phyloP scores from a whole-genome alignment of 441 rosid species.

The Croton laevigatus region DNA sequence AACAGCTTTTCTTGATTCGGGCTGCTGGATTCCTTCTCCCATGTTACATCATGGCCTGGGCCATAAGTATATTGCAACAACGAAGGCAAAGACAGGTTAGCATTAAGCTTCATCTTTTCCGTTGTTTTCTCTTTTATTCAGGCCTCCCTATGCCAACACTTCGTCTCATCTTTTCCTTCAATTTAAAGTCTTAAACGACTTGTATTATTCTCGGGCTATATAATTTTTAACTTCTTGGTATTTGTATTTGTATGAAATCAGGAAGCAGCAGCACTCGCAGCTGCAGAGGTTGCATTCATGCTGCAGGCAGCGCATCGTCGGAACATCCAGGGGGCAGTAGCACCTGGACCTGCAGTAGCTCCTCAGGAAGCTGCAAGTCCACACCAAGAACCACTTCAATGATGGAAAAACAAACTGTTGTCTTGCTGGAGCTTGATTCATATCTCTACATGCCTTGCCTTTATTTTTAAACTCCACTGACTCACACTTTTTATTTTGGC shows the following conservation, averaged over 20 bases:
- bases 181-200: background rate
- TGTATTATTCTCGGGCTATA: background rate
- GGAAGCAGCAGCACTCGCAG: constrained; percentile 94
- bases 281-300: constrained; percentile 85
- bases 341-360: constrained; percentile 51
- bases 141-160: background rate
- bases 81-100: constrained; percentile 88
- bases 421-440: constrained; percentile 13
- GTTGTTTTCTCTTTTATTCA: background rate
- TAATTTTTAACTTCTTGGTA: background rate
- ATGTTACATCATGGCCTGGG: constrained; percentile 99
- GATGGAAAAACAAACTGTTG: constrained; percentile 12
- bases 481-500: background rate
- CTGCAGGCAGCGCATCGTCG: constrained; percentile 70
- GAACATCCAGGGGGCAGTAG: constrained; percentile 63
- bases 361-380: constrained; percentile 51
- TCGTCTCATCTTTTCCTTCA: background rate
- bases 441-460: background rate
- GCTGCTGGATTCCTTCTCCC: constrained; percentile 96
- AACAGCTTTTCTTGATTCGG: constrained; percentile 65
- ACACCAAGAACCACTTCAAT: constrained; percentile 47
- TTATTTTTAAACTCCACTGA: background rate
- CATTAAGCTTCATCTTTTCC: background rate
- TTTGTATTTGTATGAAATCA: constrained; percentile 30
- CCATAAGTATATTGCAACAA: constrained; percentile 81